A percentile compares a stretch with the other conserved stretches of the same genome.
phyloP scores from a whole-genome alignment of 331 rosid species.

The Dryas integrifolia region DNA sequence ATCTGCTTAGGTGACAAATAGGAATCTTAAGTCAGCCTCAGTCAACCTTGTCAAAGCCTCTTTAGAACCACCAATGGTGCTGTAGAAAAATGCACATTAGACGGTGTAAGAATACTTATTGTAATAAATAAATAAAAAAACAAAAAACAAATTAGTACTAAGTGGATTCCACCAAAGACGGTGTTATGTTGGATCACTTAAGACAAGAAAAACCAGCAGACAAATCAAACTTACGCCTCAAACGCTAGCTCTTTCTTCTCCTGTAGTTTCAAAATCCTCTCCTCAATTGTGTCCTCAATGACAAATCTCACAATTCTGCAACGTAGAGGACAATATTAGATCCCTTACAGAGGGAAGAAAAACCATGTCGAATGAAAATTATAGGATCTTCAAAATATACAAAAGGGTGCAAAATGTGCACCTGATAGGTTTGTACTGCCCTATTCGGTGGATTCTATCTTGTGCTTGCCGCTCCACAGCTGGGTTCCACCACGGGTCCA shows the following conservation, averaged over 20 bases:
- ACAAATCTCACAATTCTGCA: slow-evolving; percentile 77
- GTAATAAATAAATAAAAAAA: neutral
- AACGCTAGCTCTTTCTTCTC: slow-evolving; percentile 84
- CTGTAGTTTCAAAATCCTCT: slow-evolving; percentile 86
- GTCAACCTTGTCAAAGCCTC: slow-evolving; percentile 76
- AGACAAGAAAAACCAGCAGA: neutral
- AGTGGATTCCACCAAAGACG: too few relatives aligned
- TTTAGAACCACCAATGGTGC: slow-evolving; percentile 71
- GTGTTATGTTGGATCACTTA: too few relatives aligned
- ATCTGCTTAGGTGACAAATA: slow-evolving; percentile 42
- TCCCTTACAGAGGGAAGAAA: slow-evolving; percentile 1
- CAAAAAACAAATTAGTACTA: too few relatives aligned
- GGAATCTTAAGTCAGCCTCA: slow-evolving; percentile 60
- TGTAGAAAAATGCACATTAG: slow-evolving; percentile 20
- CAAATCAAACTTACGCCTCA: slow-evolving; percentile 64
- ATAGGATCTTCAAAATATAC: neutral
- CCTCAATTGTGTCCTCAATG: slow-evolving; percentile 87
- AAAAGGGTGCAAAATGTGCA: slow-evolving; percentile 23
- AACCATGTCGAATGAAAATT: neutral
- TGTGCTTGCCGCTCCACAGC: slow-evolving; percentile 98
- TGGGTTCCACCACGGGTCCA: slow-evolving; percentile 99
- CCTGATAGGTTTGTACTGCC: slow-evolving; percentile 95
- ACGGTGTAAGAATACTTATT: neutral
- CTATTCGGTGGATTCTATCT: slow-evolving; percentile 92
- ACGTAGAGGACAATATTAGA: slow-evolving; percentile 19